phyloP scores from a whole-genome alignment of 345 rosid species.

The Lepidium didymum region DNA sequence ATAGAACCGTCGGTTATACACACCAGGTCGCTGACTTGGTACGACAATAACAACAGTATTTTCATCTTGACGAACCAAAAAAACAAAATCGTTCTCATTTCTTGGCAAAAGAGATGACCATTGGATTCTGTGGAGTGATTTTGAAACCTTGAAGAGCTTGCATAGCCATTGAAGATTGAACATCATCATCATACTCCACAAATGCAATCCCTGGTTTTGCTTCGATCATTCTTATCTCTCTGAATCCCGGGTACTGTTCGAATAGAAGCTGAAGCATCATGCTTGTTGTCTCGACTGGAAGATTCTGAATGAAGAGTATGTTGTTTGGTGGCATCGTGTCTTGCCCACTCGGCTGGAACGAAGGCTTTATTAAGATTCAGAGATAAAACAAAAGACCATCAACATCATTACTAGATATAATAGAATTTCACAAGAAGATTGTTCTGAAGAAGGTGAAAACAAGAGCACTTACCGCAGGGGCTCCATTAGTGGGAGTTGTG shows the following conservation, averaged over 20 bases:
- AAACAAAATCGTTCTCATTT: constrained; percentile 32
- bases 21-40: not conserved
- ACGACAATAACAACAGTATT: not conserved
- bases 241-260: constrained; percentile 79
- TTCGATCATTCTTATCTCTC: constrained; percentile 84
- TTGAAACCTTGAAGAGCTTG: constrained; percentile 89
- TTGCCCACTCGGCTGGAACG: constrained; percentile 46
- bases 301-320: constrained; percentile 82
- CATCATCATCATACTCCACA: constrained; percentile 84
- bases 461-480: constrained; percentile 44
- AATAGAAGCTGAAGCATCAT: constrained; percentile 78
- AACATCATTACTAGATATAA: not conserved
- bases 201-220: constrained; percentile 96
- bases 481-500: constrained; percentile 43
- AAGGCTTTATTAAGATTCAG: constrained; percentile 34
- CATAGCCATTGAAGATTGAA: constrained; percentile 77
- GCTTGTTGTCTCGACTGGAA: constrained; percentile 81
- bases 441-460: not conserved
- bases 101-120: constrained; percentile 87
- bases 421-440: not conserved
- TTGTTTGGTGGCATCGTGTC: constrained; percentile 73
- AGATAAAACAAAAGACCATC: not conserved
- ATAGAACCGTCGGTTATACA: constrained; percentile 15
- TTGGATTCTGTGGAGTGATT: constrained; percentile 77
- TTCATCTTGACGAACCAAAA: not conserved